phyloP scores from a whole-genome alignment of 176 grass and related monocot genomes.

The Saccharum officinarum region DNA sequence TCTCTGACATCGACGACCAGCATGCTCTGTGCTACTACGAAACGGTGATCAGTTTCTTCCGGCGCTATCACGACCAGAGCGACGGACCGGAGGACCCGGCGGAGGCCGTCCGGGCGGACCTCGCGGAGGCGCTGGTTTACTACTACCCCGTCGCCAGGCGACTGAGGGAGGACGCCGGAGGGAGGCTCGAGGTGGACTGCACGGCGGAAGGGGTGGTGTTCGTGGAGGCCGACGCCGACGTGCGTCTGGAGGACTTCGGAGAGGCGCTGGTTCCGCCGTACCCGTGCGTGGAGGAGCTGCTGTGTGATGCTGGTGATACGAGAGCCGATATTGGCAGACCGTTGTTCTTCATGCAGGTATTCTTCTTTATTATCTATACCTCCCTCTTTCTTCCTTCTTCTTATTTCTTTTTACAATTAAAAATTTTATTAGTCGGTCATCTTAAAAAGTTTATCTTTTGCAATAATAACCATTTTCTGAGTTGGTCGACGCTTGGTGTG shows the following conservation, averaged over 20 bases:
- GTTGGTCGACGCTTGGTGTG: no score
- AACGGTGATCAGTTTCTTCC: no score
- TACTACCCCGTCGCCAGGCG: slow-evolving; percentile 45
- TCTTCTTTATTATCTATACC: no score
- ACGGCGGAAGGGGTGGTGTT: slow-evolving; percentile 40
- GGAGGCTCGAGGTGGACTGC: slow-evolving; percentile 32
- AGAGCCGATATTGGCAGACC: neutral
- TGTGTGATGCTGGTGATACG: neutral
- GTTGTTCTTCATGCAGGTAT: neutral
- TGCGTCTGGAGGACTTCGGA: slow-evolving; percentile 6
- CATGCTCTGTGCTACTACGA: no score
- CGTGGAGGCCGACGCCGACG: slow-evolving; percentile 16
- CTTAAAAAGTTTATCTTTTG: no score
- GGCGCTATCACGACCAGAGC: no score
- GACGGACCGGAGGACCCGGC: neutral
- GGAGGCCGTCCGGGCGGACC: neutral
- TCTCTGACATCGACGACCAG: no score
- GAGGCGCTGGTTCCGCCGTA: neutral
- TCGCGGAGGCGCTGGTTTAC: neutral
- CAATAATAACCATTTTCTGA: no score
- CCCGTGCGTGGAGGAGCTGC: slow-evolving; percentile 9
- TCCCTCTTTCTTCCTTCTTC: no score
- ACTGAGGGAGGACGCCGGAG: neutral
- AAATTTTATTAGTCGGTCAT: no score
- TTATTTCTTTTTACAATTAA: no score